Percentiles rank a stretch among this genome's conserved stretches.
phyloP scores from a whole-genome alignment of 1,139 yeast genomes.

The Hanseniaspora gamundiae region DNA sequence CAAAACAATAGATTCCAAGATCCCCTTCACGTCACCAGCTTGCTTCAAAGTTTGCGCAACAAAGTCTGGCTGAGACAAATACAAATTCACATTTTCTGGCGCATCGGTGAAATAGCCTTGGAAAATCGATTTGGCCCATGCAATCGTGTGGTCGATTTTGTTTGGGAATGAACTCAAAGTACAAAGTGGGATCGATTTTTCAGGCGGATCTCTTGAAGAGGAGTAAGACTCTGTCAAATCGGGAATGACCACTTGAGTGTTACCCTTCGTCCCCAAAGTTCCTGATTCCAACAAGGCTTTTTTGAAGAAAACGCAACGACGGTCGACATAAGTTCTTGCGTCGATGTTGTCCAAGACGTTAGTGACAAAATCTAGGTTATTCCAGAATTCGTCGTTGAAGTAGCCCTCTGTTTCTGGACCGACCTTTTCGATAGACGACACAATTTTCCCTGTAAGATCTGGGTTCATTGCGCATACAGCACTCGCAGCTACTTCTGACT shows the following conservation, averaged over 20 bases:
- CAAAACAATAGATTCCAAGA: constrained; percentile 62
- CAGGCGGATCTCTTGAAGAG: constrained; percentile 97
- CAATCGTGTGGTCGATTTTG: constrained; percentile 96
- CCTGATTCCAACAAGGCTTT: constrained; percentile 93
- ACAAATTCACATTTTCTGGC: constrained; percentile 86
- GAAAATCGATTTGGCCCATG: constrained; percentile 95
- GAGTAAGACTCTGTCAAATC: constrained; percentile 88
- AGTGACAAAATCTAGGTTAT: constrained; percentile 70
- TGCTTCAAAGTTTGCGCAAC: constrained; percentile 86
- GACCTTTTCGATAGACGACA: constrained; percentile 71
- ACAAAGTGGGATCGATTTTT: constrained; percentile 92
- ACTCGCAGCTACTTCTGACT: constrained; percentile 79
- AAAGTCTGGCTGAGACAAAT: constrained; percentile 83
- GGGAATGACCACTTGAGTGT: constrained; percentile 93
- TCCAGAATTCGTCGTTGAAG: constrained; percentile 84
- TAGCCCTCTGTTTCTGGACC: constrained; percentile 86
- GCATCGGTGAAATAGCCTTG: constrained; percentile 87
- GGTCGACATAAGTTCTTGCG: constrained; percentile 94
- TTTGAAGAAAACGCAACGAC: constrained; percentile 87
- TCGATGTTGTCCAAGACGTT: constrained; percentile 96
- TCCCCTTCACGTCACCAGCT: constrained; percentile 81
- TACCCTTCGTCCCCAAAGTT: constrained; percentile 96
- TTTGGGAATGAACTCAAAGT: constrained; percentile 95
- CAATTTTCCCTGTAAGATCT: constrained; percentile 65
- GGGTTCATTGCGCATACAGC: constrained; percentile 85